These are phyloP conservation scores for Ganoderma sinense DNA, from an alignment of 1,284 basidiomycete species.

Conservation along the genomic window DNA sequence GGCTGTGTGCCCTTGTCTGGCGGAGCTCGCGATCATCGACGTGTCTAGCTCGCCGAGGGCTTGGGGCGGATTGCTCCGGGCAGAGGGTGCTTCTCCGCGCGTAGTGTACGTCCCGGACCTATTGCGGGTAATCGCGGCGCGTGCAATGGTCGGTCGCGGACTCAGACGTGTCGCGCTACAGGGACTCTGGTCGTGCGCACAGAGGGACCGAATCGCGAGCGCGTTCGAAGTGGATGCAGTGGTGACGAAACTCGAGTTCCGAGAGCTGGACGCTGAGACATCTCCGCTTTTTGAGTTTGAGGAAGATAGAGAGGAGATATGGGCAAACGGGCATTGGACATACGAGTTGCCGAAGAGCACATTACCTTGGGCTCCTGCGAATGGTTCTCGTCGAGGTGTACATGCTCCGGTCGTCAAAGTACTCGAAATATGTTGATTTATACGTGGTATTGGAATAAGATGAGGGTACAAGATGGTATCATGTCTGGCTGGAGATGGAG, in stretches of 20 bases:
- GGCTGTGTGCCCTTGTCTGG: background rate
- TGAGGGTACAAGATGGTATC: background rate
- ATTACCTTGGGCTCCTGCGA: background rate
- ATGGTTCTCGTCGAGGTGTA: background rate
- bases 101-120: background rate
- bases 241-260: background rate
- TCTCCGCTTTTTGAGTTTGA: background rate
- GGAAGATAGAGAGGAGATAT: background rate
- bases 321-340: background rate
- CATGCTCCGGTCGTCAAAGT: background rate
- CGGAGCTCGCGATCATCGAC: background rate
- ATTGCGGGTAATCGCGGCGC: background rate
- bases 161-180: background rate
- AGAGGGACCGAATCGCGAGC: background rate
- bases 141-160: background rate
- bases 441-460: background rate
- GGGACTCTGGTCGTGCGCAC: background rate
- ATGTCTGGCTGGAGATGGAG: background rate
- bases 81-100: background rate
- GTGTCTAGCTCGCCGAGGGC: background rate
- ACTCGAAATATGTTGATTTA: constrained; percentile 25
- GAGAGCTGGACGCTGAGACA: background rate
- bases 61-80: background rate
- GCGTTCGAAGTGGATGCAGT: background rate
- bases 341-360: background rate